Conservation (phyloP, 768 basidiomycete genomes). For the Lyophyllum atratum region DNA sequence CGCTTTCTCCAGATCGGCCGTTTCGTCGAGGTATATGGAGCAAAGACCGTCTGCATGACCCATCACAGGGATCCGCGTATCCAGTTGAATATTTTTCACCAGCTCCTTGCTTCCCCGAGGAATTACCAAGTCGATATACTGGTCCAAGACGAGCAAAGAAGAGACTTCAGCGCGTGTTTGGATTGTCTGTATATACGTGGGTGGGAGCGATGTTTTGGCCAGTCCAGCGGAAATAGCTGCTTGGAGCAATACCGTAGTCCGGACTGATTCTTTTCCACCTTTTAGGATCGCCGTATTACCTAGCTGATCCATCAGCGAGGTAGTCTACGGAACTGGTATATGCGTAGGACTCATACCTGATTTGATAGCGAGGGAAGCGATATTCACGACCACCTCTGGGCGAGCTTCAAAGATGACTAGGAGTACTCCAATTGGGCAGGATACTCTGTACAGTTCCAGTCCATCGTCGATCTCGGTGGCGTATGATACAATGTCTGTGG, state of each 20-base stretch:
- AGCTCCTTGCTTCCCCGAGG: constrained; percentile 93
- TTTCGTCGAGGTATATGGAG: constrained; percentile 84
- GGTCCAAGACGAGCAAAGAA: constrained; percentile 80
- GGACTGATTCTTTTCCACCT: constrained; percentile 93
- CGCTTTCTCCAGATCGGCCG: constrained; percentile 79
- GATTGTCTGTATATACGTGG: constrained; percentile 86
- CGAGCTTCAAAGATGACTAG: constrained; percentile 97
- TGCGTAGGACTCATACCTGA: constrained; percentile 60
- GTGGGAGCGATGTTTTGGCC: constrained; percentile 68
- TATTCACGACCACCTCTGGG: constrained; percentile 97
- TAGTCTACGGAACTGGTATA: neutral
- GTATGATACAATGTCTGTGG: constrained; percentile 84
- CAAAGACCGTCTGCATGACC: constrained; percentile 98
- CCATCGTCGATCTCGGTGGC: constrained; percentile 87
- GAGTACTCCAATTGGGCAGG: constrained; percentile 95
- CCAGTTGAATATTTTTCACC: constrained; percentile 85
- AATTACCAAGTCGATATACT: constrained; percentile 95
- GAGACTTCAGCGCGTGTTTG: constrained; percentile 92
- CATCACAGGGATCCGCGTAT: constrained; percentile 95
- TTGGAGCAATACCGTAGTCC: constrained; percentile 77
- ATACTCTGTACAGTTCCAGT: constrained; percentile 89
- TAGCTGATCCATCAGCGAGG: constrained; percentile 28
- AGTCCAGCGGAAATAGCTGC: constrained; percentile 80
- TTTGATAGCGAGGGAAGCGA: constrained; percentile 94
- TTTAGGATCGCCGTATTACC: constrained; percentile 98